Evolutionary conservation across 2,329 filamentous ascomycete genomes (phyloP).

Genomic region (Ophiostoma montium): DNA sequence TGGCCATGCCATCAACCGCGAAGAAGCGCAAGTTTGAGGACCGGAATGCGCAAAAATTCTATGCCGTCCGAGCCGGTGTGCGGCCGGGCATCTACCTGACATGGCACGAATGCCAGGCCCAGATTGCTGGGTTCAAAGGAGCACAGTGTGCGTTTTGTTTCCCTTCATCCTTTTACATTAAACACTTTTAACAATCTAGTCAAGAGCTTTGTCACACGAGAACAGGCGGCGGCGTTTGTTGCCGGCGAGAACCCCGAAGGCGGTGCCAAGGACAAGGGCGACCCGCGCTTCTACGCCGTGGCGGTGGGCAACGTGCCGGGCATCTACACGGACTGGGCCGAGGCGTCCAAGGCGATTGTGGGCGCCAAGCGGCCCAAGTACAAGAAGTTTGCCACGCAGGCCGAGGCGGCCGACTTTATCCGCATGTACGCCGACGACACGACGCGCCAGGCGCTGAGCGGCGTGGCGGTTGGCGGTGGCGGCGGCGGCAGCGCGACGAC

Average conservation of each 20-base stretch:
- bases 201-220: conserved; percentile 60
- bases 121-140: conserved; percentile 46
- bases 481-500: conserved; percentile 8
- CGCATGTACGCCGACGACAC: conserved; percentile 29
- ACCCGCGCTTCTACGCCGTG: conserved; percentile 42
- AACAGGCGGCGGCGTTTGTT: conserved; percentile 69
- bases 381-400: conserved; percentile 52
- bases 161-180: neutral
- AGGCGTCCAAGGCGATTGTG: conserved; percentile 57
- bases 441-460: conserved; percentile 27
- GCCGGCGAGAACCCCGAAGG: conserved; percentile 39
- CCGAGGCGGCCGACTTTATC: conserved; percentile 70
- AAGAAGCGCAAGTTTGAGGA: conserved; percentile 33
- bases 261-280: conserved; percentile 25
- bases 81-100: conserved; percentile 46
- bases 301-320: conserved; percentile 44
- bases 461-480: conserved; percentile 8
- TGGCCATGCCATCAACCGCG: conserved; percentile 2
- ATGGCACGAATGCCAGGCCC: conserved; percentile 46
- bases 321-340: conserved; percentile 51
- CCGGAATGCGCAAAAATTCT: conserved; percentile 38
- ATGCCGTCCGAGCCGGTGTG: conserved; percentile 45
- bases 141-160: conserved; percentile 46
- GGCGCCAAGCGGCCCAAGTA: conserved; percentile 57
- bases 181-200: conserved; percentile 32